Evolutionary conservation across 768 basidiomycete species (phyloP), one percentile per base, ranked within the genome.

Genomic region (Pholiota molesta): DNA sequence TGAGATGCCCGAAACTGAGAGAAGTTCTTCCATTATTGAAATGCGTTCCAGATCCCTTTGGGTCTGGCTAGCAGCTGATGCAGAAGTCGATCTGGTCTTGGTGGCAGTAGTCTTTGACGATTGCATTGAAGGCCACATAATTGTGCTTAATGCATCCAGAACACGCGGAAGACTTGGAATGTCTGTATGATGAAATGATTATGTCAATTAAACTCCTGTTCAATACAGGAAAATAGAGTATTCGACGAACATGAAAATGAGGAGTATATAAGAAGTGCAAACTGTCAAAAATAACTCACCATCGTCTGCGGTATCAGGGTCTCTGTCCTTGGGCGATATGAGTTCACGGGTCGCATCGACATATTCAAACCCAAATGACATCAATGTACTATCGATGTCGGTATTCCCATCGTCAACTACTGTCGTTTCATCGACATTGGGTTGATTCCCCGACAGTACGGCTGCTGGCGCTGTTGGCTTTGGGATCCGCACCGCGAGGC

Each of bases 111-210:
- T 58, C 42, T 28, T 28, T 21, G 62, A 40, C 23, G 82, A 77
- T 52, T 83, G 74, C 84, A 95, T 88, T 0, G 89, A 89, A 4
- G 92, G 89, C 92, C 92, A 95, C 88, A 94, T 92, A 67, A 95
- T 86, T 0, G 93, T 93, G 72, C 91, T 89, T 47, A 95, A 76
- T 11, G 92, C 90, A 69, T 93, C 91, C 19, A 91, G 66, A 8
- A 93, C 86, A 26, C 93, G 86, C 31, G 85, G 83, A 35, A 92
- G 81, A 13, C 76, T 68, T 19, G 83, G 83, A 55, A 85, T 79
- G 17, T 76, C 86, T 86, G 52, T 37, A 54, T 31, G 44, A 54
- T 28, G 54, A 16, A n/a, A n/a, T 19, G 17, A 19, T 6, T 5
- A 52, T 39, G 23, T 60, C 29, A 58, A 55, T 51, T 5, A 57